Percentiles rank a stretch among this genome's conserved stretches.
phyloP scores from a whole-genome alignment of 495 filamentous ascomycete species.

The Lepidopterella palustris region DNA sequence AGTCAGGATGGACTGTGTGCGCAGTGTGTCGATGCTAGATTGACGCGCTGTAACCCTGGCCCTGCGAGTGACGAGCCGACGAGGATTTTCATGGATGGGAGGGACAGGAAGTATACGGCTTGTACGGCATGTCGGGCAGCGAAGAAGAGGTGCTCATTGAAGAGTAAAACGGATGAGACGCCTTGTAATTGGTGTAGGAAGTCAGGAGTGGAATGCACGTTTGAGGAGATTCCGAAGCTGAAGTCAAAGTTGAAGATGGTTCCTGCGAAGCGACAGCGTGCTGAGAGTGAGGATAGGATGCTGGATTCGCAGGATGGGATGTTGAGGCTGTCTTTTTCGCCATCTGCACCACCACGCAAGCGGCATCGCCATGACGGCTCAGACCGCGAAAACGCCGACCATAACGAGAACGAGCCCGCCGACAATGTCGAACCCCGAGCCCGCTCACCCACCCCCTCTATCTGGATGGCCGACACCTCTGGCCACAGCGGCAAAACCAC shows the following conservation, averaged over 20 bases:
- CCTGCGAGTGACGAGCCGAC: neutral
- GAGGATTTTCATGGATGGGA: constrained; percentile 9
- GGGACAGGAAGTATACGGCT: neutral
- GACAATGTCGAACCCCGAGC: neutral
- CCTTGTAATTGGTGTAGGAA: constrained; percentile 16
- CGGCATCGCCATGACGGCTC: too few species aligned
- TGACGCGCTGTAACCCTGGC: neutral
- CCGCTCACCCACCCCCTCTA: constrained; percentile 9
- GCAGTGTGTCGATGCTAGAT: constrained; percentile 5
- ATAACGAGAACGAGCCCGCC: neutral
- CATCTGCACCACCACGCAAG: neutral
- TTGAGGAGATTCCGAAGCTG: neutral
- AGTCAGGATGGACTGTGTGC: constrained; percentile 11
- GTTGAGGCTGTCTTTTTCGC: neutral
- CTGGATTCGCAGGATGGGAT: neutral
- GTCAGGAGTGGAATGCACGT: constrained; percentile 9
- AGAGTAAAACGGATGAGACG: constrained; percentile 6
- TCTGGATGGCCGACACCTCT: constrained; percentile 8
- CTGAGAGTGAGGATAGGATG: neutral
- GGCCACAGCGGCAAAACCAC: constrained; percentile 9
- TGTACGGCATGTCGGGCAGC: constrained; percentile 14
- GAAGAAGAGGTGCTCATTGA: constrained; percentile 13
- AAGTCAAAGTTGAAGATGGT: neutral
- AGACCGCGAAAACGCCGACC: neutral
- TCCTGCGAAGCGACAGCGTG: neutral